A percentile compares a stretch with the other conserved stretches of the same genome.
phyloP scores from a whole-genome alignment of 108 stramenopile genomes.

The Craspedostauros australis region DNA sequence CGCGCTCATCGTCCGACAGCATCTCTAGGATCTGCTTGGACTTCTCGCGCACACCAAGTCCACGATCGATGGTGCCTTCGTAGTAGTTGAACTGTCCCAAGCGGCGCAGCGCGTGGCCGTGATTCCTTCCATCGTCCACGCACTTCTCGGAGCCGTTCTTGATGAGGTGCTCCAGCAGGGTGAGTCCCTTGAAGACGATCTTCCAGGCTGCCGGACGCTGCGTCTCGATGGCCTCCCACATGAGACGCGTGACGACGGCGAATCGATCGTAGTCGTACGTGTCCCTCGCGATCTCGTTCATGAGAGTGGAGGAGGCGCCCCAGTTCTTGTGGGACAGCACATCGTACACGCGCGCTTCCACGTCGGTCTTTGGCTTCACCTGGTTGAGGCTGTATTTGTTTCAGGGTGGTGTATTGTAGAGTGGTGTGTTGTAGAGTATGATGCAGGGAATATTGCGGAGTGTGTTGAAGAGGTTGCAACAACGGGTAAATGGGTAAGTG shows the following conservation, averaged over 20 bases:
- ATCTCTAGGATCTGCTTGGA: slow-evolving; percentile 90
- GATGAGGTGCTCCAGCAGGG: slow-evolving; percentile 88
- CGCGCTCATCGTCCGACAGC: slow-evolving; percentile 81
- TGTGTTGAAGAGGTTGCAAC: too few species aligned
- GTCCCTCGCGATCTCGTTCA: slow-evolving; percentile 94
- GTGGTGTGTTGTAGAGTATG: too few species aligned
- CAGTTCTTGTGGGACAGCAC: slow-evolving; percentile 97
- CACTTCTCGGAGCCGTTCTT: slow-evolving; percentile 95
- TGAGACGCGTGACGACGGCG: slow-evolving; percentile 57
- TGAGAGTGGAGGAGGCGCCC: slow-evolving; percentile 92
- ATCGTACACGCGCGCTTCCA: slow-evolving; percentile 93
- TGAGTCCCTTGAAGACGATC: slow-evolving; percentile 88
- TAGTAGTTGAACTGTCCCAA: slow-evolving; percentile 92
- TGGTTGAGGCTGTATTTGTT: slow-evolving; percentile 88
- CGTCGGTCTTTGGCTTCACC: slow-evolving; percentile 87
- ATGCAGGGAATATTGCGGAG: too few species aligned
- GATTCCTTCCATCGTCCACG: slow-evolving; percentile 93
- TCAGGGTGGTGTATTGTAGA: too few species aligned
- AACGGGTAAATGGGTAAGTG: too few species aligned
- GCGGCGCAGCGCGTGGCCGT: slow-evolving; percentile 65
- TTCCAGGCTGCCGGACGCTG: slow-evolving; percentile 85
- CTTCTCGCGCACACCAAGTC: slow-evolving; percentile 87
- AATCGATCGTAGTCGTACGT: slow-evolving; percentile 87
- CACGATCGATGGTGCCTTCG: slow-evolving; percentile 91
- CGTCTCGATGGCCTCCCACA: slow-evolving; percentile 85